Evolutionary conservation across 2,329 filamentous ascomycete species (phyloP).

Genomic region (Cryoendolithus antarcticus): DNA sequence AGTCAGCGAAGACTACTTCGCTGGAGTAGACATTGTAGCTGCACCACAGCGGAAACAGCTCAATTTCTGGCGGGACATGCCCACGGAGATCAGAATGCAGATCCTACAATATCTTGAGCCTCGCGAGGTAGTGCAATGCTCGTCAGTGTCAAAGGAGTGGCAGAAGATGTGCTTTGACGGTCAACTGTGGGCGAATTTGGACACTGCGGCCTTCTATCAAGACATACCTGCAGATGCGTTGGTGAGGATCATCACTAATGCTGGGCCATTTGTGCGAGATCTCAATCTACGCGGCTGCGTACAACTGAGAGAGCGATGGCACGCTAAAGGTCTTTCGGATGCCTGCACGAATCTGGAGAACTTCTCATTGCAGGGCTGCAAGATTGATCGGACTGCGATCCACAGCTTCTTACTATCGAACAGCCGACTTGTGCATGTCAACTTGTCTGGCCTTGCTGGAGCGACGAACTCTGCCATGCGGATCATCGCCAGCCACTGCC

Average conservation of each 20-base stretch:
- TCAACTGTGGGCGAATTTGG: slow-evolving; percentile 78
- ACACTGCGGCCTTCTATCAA: slow-evolving; percentile 69
- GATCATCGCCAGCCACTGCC: slow-evolving; percentile 70
- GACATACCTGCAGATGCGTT: slow-evolving; percentile 76
- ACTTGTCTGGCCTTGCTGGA: slow-evolving; percentile 67
- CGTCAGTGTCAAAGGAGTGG: slow-evolving; percentile 66
- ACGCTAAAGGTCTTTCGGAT: slow-evolving; percentile 63
- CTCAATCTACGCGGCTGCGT: slow-evolving; percentile 85
- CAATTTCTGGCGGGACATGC: slow-evolving; percentile 71
- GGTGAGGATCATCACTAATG: slow-evolving; percentile 69
- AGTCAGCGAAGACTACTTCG: slow-evolving; percentile 36
- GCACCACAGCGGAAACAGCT: slow-evolving; percentile 25
- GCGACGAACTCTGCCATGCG: slow-evolving; percentile 78
- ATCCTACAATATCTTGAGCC: slow-evolving; percentile 66
- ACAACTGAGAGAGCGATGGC: slow-evolving; percentile 73
- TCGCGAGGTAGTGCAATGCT: slow-evolving; percentile 67
- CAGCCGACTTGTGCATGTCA: slow-evolving; percentile 65
- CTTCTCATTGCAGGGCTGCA: slow-evolving; percentile 79
- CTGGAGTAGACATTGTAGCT: slow-evolving; percentile 7
- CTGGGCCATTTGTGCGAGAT: slow-evolving; percentile 81
- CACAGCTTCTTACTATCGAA: slow-evolving; percentile 73
- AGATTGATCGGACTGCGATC: slow-evolving; percentile 66
- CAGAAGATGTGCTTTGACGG: slow-evolving; percentile 83
- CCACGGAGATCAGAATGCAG: slow-evolving; percentile 67
- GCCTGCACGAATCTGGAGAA: slow-evolving; percentile 78